Evolutionary conservation across 2,329 filamentous ascomycete genomes (phyloP).

Genomic region (Apiospora arundinis): DNA sequence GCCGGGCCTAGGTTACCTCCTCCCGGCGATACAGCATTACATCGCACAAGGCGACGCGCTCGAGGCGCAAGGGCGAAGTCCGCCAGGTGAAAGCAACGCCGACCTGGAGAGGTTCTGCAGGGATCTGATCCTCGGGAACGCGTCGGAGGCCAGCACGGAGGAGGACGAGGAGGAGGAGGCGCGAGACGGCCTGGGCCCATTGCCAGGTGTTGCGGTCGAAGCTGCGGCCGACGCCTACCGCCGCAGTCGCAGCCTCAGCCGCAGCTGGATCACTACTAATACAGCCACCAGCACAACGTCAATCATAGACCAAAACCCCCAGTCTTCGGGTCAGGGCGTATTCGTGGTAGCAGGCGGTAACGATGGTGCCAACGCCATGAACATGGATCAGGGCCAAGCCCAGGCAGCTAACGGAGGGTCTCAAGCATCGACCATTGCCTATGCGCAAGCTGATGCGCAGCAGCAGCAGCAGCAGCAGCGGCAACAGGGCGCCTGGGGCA

Average conservation of each 20-base stretch:
- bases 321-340: too few relatives aligned
- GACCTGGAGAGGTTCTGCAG: background rate
- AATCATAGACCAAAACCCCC: too few relatives aligned
- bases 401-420: background rate
- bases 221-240: background rate
- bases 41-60: background rate
- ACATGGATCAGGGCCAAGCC: background rate
- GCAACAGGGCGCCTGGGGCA: too few relatives aligned
- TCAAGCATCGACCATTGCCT: background rate
- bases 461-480: background rate
- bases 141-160: background rate
- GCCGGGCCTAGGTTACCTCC: background rate
- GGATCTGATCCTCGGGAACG: background rate
- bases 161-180: background rate
- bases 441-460: background rate
- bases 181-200: background rate
- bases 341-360: too few relatives aligned
- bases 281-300: too few relatives aligned
- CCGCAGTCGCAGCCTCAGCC: too few relatives aligned
- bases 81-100: background rate
- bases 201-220: background rate
- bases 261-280: too few relatives aligned
- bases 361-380: too few relatives aligned
- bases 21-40: background rate
- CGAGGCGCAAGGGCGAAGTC: background rate